Evolutionary conservation across 257 asterid species (phyloP).

Genomic region (Solanum virginianum): DNA sequence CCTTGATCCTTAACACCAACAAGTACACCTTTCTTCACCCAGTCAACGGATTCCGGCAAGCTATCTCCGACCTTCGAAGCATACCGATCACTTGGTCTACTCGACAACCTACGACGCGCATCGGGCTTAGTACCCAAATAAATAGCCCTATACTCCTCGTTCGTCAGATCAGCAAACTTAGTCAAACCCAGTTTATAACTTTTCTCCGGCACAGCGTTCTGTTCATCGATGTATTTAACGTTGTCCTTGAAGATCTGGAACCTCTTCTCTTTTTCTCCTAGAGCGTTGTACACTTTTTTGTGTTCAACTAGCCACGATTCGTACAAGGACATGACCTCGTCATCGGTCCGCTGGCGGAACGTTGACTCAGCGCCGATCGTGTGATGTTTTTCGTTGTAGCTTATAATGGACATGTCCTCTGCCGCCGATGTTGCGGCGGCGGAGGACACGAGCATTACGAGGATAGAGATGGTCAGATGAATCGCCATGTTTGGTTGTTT

Average conservation of each 20-base stretch:
- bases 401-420: conserved; percentile 53
- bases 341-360: conserved; percentile 18
- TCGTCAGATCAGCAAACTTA: conserved; percentile 68
- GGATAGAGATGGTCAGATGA: not conserved
- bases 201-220: conserved; percentile 34
- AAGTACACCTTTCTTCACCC: conserved; percentile 73
- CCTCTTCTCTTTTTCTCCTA: conserved; percentile 58
- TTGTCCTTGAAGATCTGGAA: conserved; percentile 68
- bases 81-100: conserved; percentile 26
- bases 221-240: conserved; percentile 52
- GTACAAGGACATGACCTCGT: conserved; percentile 37
- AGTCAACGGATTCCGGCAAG: conserved; percentile 75
- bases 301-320: conserved; percentile 66
- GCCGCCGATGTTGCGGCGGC: conserved; percentile 10
- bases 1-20: conserved; percentile 64
- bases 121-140: conserved; percentile 37
- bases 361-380: not conserved
- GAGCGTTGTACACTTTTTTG: conserved; percentile 43
- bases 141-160: conserved; percentile 49
- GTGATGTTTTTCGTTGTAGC: conserved; percentile 24
- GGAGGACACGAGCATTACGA: not conserved
- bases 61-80: conserved; percentile 27
- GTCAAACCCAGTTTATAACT: conserved; percentile 49
- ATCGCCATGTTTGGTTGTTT: conserved; percentile 1
- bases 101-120: conserved; percentile 16